Percentiles rank a stretch among this genome's conserved stretches.
Conservation (phyloP, 192 early-diverging fungal species). For the Globomyces pollinis-pini region DNA sequence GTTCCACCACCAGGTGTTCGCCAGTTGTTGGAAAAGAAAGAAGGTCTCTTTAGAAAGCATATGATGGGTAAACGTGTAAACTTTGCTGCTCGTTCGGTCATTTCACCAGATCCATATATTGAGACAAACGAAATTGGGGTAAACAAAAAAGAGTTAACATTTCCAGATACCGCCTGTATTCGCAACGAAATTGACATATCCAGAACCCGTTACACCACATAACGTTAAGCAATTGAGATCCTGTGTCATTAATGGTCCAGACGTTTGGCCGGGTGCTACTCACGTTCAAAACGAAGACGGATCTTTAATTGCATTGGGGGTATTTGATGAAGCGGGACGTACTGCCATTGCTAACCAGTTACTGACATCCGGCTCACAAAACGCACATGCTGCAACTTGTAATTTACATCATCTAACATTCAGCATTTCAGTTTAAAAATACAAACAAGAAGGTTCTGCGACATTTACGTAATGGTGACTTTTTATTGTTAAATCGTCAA, state of each 20-base stretch:
- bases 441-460: conserved; percentile 95
- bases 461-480: conserved; percentile 94
- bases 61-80: conserved; percentile 99
- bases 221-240: conserved; percentile 86
- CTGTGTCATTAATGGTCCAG: conserved; percentile 91
- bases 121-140: conserved; percentile 97
- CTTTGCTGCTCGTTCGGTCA: conserved; percentile 95
- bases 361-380: conserved; percentile 27
- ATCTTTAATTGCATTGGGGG: conserved; percentile 69
- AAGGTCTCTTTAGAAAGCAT: conserved; percentile 97
- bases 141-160: not conserved
- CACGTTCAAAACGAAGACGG: conserved; percentile 95
- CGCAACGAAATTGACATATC: conserved; percentile 90
- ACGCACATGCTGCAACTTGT: conserved; percentile 8
- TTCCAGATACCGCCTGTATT: conserved; percentile 86
- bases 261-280: conserved; percentile 93
- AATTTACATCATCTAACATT: conserved; percentile 17
- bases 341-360: conserved; percentile 95
- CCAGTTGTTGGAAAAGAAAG: conserved; percentile 98
- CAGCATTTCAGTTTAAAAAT: conserved; percentile 41
- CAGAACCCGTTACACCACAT: conserved; percentile 93
- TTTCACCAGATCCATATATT: conserved; percentile 95
- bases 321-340: conserved; percentile 75
- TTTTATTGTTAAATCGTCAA: conserved; percentile 96
- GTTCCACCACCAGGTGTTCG: conserved; percentile 80